Conservation (phyloP, 108 stramenopile genomes). For the Nitzschia palea region DNA sequence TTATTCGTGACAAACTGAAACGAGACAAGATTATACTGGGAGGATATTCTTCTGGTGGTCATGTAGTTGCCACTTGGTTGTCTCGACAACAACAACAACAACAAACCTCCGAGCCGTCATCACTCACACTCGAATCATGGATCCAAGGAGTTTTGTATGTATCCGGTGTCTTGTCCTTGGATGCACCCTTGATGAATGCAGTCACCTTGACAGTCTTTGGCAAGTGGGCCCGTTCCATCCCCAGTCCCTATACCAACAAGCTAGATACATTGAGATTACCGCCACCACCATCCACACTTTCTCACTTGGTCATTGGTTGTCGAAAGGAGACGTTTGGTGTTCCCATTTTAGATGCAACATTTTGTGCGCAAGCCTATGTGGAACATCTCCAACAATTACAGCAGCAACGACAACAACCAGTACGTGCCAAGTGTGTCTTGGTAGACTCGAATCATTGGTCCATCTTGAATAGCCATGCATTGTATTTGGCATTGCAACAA, state of each 20-base stretch:
- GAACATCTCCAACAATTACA: slow-evolving; percentile 1
- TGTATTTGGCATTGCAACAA: slow-evolving; percentile 31
- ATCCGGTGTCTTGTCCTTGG: slow-evolving; percentile 16
- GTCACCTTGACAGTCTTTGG: slow-evolving; percentile 10
- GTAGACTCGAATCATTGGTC: slow-evolving; percentile 65
- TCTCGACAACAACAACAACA: background rate
- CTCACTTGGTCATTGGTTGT: slow-evolving; percentile 56
- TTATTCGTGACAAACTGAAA: slow-evolving; percentile 21
- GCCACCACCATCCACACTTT: background rate
- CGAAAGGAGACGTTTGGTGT: slow-evolving; percentile 55
- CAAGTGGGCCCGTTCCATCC: slow-evolving; percentile 8
- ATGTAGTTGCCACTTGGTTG: slow-evolving; percentile 54
- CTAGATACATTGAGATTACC: background rate
- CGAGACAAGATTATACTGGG: slow-evolving; percentile 46
- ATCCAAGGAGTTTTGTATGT: slow-evolving; percentile 18
- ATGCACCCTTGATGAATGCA: slow-evolving; percentile 3
- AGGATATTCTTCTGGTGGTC: slow-evolving; percentile 67
- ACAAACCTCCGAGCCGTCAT: background rate
- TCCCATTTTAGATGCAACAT: slow-evolving; percentile 50
- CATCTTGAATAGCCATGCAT: slow-evolving; percentile 40
- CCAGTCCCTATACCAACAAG: slow-evolving; percentile 32
- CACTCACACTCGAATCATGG: background rate
- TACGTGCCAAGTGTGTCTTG: slow-evolving; percentile 24
- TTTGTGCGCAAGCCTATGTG: slow-evolving; percentile 44
- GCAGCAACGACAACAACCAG: background rate